Base-by-base conservation (phyloP, 805 yeast genomes). In the Starmerella vaccinii region DNA sequence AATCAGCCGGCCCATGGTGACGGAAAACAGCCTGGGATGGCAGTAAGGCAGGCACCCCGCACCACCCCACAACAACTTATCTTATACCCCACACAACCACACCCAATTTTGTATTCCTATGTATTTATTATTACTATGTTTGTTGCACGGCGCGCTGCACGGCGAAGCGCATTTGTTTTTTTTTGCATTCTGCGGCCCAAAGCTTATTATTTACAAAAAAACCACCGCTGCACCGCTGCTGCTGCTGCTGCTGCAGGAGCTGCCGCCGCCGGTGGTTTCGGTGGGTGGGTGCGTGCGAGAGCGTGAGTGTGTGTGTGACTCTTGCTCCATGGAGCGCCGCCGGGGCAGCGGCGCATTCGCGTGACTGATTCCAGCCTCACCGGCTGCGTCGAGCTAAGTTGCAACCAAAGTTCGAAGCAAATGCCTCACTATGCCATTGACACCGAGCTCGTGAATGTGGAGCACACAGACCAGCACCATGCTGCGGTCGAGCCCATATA, bases 401-500 rank as follows among this genome's bases (percentile, higher is more conserved):
- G n/a, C n/a, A n/a, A n/a, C n/a, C n/a, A n/a, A n/a, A n/a, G n/a
- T n/a, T n/a, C n/a, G n/a, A 26, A 26, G 10, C 7, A 26, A 23
- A 43, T 43, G 46, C 26, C 46, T 4, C 27, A n/a, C n/a, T 49
- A 52, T 26, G 18, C 49, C 10, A 22, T 82, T 37, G 86, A 82
- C 59, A 84, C 94, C 8, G 84, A 82, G 61, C 71, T 84, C 49
- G 89, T 84, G 26, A 74, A 71, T 54, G 67, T 78, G 42, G 76
- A 74, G 56, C 73, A 80, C 58, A 60, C 70, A 3, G 97, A 89
- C 67, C 82, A 79, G 60, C 76, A 80, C 71, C 78, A 81, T 55
- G 78, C 96, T 1, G 82, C 92, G 5, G 81, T 82, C 24, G 86
- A 94, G 10, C 97, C 97, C 4, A 72, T 89, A 37, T 89, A 89